These are phyloP conservation scores for Coleophoma crateriformis DNA, from an alignment of 2,329 filamentous ascomycete species.

Conservation along the genomic window DNA sequence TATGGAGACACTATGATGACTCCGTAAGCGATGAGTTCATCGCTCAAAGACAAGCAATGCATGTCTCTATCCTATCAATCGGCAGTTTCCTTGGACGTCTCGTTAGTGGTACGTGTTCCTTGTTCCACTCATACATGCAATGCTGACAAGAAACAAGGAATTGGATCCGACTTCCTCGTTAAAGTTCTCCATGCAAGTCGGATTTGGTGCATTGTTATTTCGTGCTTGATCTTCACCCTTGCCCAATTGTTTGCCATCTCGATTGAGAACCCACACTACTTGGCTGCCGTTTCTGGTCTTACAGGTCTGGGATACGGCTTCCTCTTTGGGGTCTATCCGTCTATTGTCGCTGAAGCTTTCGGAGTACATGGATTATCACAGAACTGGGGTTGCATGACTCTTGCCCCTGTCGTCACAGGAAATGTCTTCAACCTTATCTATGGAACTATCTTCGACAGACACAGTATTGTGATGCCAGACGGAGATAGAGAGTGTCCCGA, in stretches of 20 bases:
- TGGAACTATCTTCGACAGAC: constrained; percentile 74
- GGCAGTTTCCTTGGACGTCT: constrained; percentile 82
- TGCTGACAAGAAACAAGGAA: constrained; percentile 43
- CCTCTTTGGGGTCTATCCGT: constrained; percentile 89
- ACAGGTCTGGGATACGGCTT: constrained; percentile 90
- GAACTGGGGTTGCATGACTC: constrained; percentile 95
- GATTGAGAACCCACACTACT: constrained; percentile 69
- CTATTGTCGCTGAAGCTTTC: constrained; percentile 84
- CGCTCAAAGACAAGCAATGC: constrained; percentile 76
- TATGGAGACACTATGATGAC: constrained; percentile 83
- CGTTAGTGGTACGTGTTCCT: constrained; percentile 57
- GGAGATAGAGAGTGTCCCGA: constrained; percentile 72
- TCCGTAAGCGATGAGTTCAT: constrained; percentile 69
- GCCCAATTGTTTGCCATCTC: constrained; percentile 74
- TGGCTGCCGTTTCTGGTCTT: constrained; percentile 74
- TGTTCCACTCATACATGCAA: not conserved
- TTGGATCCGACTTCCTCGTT: constrained; percentile 86
- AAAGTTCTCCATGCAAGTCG: constrained; percentile 75
- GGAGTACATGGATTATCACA: constrained; percentile 84
- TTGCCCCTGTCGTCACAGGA: constrained; percentile 80
- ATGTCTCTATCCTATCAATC: constrained; percentile 90
- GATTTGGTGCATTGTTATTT: constrained; percentile 83
- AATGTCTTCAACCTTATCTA: constrained; percentile 94
- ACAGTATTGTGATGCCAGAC: constrained; percentile 62
- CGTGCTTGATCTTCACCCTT: constrained; percentile 69